Percentiles rank a stretch among this genome's conserved stretches.
Evolutionary conservation across 2,329 filamentous ascomycete species (phyloP).

Genomic region (Aspergillus neotritici): DNA sequence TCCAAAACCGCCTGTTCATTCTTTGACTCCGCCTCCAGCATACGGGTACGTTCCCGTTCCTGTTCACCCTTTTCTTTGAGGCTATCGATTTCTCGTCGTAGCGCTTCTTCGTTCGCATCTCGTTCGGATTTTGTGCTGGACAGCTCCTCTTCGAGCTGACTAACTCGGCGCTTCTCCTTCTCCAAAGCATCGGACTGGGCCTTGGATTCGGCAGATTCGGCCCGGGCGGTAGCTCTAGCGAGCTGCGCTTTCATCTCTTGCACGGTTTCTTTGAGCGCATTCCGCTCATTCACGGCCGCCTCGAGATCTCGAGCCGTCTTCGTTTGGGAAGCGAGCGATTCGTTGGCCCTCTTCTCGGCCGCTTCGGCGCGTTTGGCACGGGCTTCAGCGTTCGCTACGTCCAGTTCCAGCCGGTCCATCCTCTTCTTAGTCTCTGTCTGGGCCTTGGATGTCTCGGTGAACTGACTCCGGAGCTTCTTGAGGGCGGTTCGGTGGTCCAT

Average conservation of each 20-base stretch:
- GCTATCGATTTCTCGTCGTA: constrained; percentile 63
- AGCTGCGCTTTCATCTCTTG: constrained; percentile 65
- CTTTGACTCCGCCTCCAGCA: constrained; percentile 70
- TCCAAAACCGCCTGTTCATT: constrained; percentile 73
- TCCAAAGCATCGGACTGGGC: constrained; percentile 63
- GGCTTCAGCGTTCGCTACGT: constrained; percentile 44
- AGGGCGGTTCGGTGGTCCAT: constrained; percentile 77
- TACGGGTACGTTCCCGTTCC: constrained; percentile 63
- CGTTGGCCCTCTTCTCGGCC: constrained; percentile 51
- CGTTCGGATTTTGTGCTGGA: constrained; percentile 66
- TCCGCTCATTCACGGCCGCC: constrained; percentile 56
- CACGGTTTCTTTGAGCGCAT: constrained; percentile 60
- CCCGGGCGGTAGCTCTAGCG: constrained; percentile 60
- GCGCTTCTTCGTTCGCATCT: constrained; percentile 65
- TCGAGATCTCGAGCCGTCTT: constrained; percentile 56
- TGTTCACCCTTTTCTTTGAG: constrained; percentile 67
- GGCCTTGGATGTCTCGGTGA: constrained; percentile 48
- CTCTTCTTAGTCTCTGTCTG: constrained; percentile 48
- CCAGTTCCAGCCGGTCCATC: constrained; percentile 56
- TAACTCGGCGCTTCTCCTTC: constrained; percentile 53
- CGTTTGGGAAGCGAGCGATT: constrained; percentile 48
- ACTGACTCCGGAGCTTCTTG: constrained; percentile 64
- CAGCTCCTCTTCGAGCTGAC: constrained; percentile 60
- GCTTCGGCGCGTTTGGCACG: constrained; percentile 57
- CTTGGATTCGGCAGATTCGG: constrained; percentile 61